These are phyloP conservation scores for Byssochlamys sp. DNA, from an alignment of 2,329 filamentous ascomycete species.

Conservation along the genomic window DNA sequence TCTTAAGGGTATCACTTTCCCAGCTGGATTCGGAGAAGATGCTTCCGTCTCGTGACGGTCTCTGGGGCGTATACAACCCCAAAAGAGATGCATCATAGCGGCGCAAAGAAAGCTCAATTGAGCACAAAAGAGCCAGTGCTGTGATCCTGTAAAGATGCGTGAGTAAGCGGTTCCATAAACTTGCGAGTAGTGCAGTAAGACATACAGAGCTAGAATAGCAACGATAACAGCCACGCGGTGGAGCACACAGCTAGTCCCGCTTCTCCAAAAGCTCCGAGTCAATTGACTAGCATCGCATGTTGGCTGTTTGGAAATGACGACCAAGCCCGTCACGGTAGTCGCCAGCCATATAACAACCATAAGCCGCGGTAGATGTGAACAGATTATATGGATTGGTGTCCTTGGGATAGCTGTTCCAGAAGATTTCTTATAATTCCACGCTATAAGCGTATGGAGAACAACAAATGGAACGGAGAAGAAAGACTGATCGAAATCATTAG, in stretches of 20 bases:
- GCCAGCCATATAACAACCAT: conserved; percentile 29
- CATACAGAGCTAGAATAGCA: conserved; percentile 28
- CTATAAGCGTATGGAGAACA: conserved; percentile 28
- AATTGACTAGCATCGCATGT: conserved; percentile 21
- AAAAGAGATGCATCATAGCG: conserved; percentile 30
- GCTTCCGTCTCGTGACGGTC: conserved; percentile 16
- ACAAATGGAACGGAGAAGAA: conserved; percentile 29
- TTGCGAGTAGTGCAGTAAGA: background rate
- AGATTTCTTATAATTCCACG: conserved; percentile 29
- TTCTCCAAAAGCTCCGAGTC: conserved; percentile 22
- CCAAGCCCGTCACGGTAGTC: conserved; percentile 27
- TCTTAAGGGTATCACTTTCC: conserved; percentile 28
- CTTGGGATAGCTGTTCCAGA: conserved; percentile 21
- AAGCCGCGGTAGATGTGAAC: conserved; percentile 27
- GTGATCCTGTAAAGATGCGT: conserved; percentile 17
- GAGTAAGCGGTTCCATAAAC: background rate
- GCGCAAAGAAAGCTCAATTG: conserved; percentile 27
- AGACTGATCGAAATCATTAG: conserved; percentile 15
- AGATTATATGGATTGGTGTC: conserved; percentile 21
- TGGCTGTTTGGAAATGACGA: conserved; percentile 27
- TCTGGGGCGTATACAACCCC: conserved; percentile 22
- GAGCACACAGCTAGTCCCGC: conserved; percentile 28
- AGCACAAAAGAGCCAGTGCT: conserved; percentile 28
- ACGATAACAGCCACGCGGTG: conserved; percentile 26
- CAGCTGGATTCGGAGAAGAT: conserved; percentile 25